Percentiles rank a stretch among this genome's conserved stretches.
phyloP scores from a whole-genome alignment of 2,329 filamentous ascomycete species.

The Aspergillus alliaceus region DNA sequence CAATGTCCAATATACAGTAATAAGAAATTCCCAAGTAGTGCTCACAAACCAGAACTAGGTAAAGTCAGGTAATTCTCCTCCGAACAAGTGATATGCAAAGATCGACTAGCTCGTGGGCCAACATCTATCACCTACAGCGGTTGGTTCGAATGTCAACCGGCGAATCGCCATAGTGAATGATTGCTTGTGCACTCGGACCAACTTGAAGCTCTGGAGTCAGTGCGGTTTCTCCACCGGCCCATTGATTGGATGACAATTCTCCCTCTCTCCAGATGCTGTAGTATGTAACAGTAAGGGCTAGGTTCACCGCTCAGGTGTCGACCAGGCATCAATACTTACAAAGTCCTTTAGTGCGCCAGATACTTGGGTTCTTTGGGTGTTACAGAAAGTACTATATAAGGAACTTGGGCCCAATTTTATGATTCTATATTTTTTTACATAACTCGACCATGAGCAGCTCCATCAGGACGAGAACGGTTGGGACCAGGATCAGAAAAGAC shows the following conservation, averaged over 20 bases:
- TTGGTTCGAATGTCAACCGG: neutral
- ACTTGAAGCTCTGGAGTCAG: neutral
- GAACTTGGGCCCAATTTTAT: no score
- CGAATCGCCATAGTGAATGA: neutral
- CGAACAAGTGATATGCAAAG: neutral
- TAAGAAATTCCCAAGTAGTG: neutral
- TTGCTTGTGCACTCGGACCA: neutral
- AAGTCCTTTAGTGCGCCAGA: no score
- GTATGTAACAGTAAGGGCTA: no score
- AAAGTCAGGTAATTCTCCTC: neutral
- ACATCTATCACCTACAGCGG: neutral
- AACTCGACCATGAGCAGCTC: neutral
- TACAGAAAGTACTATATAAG: no score
- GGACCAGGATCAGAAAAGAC: neutral
- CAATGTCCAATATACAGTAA: neutral
- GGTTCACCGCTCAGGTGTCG: neutral
- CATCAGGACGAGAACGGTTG: neutral
- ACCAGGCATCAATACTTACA: neutral
- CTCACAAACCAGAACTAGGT: neutral
- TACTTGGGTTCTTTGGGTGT: no score
- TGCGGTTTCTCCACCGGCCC: neutral
- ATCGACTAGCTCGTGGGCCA: neutral
- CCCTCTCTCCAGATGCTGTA: neutral
- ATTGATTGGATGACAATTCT: neutral
- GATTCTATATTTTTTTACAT: no score